A percentile compares a stretch with the other conserved stretches of the same genome.
phyloP scores from a whole-genome alignment of 2,329 filamentous ascomycete species.

The Monosporascus sp. region DNA sequence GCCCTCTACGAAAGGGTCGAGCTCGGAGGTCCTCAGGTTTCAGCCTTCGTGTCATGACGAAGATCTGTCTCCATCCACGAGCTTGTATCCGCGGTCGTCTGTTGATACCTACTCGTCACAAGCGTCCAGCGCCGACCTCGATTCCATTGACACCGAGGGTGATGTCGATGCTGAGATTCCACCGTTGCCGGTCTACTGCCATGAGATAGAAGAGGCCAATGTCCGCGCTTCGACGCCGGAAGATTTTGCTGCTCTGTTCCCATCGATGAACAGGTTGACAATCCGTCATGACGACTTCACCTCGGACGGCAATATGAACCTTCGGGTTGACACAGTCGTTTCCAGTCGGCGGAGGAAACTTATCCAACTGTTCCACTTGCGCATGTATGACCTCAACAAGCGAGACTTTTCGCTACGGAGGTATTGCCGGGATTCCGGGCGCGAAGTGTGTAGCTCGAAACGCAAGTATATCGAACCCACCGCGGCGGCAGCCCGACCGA shows the following conservation, averaged over 20 bases:
- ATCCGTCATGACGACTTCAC: constrained; percentile 90
- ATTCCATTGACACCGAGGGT: constrained; percentile 30
- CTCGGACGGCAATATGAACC: constrained; percentile 91
- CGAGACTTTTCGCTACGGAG: constrained; percentile 86
- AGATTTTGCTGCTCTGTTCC: constrained; percentile 81
- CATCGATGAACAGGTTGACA: constrained; percentile 71
- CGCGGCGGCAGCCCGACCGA: constrained; percentile 29
- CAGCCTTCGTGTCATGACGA: constrained; percentile 19
- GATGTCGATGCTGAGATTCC: constrained; percentile 38
- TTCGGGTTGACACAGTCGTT: constrained; percentile 78
- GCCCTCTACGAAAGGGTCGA: constrained; percentile 32
- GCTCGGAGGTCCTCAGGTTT: constrained; percentile 12
- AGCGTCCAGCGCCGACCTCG: constrained; percentile 55
- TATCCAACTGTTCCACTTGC: constrained; percentile 79
- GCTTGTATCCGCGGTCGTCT: constrained; percentile 52
- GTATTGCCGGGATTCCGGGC: constrained; percentile 87
- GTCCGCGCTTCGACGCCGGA: constrained; percentile 72
- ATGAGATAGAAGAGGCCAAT: constrained; percentile 58
- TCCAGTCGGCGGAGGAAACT: constrained; percentile 62
- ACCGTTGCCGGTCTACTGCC: constrained; percentile 52
- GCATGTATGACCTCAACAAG: constrained; percentile 84
- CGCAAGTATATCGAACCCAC: constrained; percentile 59
- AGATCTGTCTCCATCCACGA: constrained; percentile 37
- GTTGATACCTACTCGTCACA: constrained; percentile 76
- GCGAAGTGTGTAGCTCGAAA: constrained; percentile 84